These are phyloP conservation scores for Peterozyma toletana DNA, from an alignment of 805 yeast genomes.

Conservation along the genomic window DNA sequence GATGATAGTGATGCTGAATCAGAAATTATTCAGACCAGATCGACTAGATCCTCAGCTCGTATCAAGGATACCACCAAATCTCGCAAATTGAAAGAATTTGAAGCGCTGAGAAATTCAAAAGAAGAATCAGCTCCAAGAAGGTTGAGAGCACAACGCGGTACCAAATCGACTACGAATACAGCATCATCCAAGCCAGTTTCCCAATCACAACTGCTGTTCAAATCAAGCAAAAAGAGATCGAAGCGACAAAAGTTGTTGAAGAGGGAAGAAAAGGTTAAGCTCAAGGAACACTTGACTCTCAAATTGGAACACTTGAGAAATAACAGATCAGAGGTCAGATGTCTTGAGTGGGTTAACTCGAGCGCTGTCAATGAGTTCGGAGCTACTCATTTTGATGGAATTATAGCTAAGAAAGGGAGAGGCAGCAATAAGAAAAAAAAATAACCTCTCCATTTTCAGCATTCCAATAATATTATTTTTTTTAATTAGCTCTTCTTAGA, in stretches of 20 bases:
- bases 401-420: conserved; percentile 13
- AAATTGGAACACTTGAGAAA: conserved; percentile 25
- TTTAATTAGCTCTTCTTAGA: no score
- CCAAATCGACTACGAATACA: background rate
- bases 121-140: conserved; percentile 1
- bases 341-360: conserved; percentile 57
- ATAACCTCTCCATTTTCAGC: background rate
- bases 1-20: conserved; percentile 6
- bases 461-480: no score
- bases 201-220: background rate
- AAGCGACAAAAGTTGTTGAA: conserved; percentile 21
- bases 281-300: conserved; percentile 16
- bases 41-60: conserved; percentile 11
- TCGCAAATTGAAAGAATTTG: no score
- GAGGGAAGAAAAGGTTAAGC: conserved; percentile 21
- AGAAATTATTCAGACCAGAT: background rate
- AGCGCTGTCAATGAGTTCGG: conserved; percentile 46
- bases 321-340: conserved; percentile 36
- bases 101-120: background rate
- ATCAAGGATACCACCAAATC: conserved; percentile 15
- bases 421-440: conserved; percentile 12
- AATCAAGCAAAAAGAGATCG: conserved; percentile 20
- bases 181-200: background rate
- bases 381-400: conserved; percentile 49
- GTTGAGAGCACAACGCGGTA: conserved; percentile 4